phyloP scores from a whole-genome alignment of 257 asterid genomes.

The Solanum sejunctum region DNA sequence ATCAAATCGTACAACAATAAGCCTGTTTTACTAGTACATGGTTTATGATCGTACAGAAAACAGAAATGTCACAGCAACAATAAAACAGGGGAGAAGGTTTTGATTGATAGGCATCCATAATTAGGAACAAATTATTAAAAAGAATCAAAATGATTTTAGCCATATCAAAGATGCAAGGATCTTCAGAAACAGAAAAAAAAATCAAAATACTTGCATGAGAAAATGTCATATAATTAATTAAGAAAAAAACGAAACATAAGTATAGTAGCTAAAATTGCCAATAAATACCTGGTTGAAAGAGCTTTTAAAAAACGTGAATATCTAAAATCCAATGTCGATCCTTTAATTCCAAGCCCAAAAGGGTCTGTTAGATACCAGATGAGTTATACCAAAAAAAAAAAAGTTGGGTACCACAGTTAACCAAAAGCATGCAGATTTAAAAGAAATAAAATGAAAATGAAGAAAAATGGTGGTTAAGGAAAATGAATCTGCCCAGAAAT shows the following conservation, averaged over 20 bases:
- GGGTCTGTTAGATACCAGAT: background rate
- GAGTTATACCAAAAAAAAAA: background rate
- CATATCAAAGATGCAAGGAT: background rate
- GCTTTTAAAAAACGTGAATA: background rate
- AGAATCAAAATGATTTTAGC: background rate
- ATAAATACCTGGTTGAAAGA: background rate
- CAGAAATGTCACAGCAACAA: background rate
- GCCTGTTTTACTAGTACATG: background rate
- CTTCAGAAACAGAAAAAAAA: background rate
- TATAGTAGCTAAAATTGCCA: background rate
- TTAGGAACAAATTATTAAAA: background rate
- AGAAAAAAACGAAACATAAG: background rate
- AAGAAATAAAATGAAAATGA: conserved; percentile 6
- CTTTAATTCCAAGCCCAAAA: background rate
- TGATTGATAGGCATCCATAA: background rate
- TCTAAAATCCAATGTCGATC: background rate
- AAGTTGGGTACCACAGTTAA: background rate
- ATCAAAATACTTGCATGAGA: background rate
- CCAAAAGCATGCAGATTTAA: conserved; percentile 1
- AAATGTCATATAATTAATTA: background rate
- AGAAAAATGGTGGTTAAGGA: background rate
- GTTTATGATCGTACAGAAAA: background rate
- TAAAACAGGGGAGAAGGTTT: background rate
- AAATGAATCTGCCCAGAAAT: background rate
- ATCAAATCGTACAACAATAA: background rate